Percentiles rank a stretch among this genome's conserved stretches.
These are phyloP conservation scores for Waltiozyma sp. DNA, from an alignment of 1,139 yeast species.

Conservation along the genomic window DNA sequence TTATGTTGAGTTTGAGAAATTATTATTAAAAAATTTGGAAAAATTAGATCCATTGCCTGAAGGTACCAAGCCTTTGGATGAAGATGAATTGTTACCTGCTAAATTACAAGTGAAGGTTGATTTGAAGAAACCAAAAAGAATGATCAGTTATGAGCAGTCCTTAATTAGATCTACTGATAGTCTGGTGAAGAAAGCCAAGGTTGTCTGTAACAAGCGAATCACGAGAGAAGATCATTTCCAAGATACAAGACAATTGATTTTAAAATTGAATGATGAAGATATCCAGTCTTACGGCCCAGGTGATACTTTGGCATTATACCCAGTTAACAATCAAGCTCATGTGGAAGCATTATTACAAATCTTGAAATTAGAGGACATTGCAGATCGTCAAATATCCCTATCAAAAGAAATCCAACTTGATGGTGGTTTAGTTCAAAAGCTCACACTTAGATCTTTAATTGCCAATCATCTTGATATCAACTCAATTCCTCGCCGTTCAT, in stretches of 20 bases:
- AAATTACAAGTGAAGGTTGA: constrained; percentile 23
- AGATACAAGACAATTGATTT: constrained; percentile 63
- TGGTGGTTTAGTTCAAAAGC: constrained; percentile 49
- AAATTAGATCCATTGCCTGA: constrained; percentile 27
- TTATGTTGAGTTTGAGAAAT: constrained; percentile 62
- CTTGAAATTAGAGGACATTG: constrained; percentile 66
- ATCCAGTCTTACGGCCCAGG: constrained; percentile 52
- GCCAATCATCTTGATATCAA: constrained; percentile 73
- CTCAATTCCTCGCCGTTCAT: constrained; percentile 76
- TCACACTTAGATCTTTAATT: constrained; percentile 62
- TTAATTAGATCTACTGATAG: constrained; percentile 16
- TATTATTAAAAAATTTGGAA: constrained; percentile 34
- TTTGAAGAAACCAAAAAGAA: constrained; percentile 10
- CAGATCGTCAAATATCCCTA: constrained; percentile 37
- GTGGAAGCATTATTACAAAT: constrained; percentile 56
- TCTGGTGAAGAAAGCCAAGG: constrained; percentile 28
- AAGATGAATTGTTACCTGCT: constrained; percentile 34
- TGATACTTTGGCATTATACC: constrained; percentile 69
- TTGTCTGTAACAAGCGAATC: constrained; percentile 42
- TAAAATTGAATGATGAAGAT: constrained; percentile 23
- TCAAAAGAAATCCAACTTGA: constrained; percentile 12
- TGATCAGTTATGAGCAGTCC: constrained; percentile 12
- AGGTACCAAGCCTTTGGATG: constrained; percentile 26
- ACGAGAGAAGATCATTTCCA: constrained; percentile 74
- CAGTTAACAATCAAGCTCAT: constrained; percentile 51